phyloP scores from a whole-genome alignment of 2,329 filamentous ascomycete species.

The Ophiostoma quercus region DNA sequence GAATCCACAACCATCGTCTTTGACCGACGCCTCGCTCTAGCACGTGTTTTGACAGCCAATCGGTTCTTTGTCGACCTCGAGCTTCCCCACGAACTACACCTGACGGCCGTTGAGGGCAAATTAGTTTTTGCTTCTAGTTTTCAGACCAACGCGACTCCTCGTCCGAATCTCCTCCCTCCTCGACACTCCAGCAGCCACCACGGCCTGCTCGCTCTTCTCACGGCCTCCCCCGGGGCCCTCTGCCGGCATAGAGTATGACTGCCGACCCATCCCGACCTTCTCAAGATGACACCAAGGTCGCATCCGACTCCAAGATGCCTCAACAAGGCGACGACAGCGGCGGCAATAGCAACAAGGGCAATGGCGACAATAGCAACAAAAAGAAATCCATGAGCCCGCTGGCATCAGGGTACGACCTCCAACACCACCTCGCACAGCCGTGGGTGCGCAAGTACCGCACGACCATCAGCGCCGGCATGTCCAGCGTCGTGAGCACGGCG shows the following conservation, averaged over 20 bases:
- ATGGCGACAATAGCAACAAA: conserved; percentile 22
- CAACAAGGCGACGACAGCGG: conserved; percentile 28
- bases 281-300: conserved; percentile 40
- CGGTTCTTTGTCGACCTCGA: conserved; percentile 1
- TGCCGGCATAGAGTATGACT: conserved; percentile 33
- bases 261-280: conserved; percentile 37
- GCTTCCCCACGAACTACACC: not conserved
- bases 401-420: not conserved
- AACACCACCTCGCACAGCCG: conserved; percentile 29
- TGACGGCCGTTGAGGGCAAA: not conserved
- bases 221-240: conserved; percentile 15
- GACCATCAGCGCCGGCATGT: conserved; percentile 71
- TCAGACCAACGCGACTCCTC: not conserved
- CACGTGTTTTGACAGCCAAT: conserved; percentile 1
- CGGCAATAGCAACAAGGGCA: conserved; percentile 7
- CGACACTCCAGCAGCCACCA: conserved; percentile 3
- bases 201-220: conserved; percentile 14
- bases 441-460: conserved; percentile 74
- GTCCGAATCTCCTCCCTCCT: not conserved
- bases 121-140: not conserved
- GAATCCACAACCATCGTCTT: not conserved
- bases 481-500: conserved; percentile 72
- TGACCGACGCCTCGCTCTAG: not conserved
- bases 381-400: conserved; percentile 14
- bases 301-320: conserved; percentile 42